These are phyloP conservation scores for Magnaporthiopsis rhizophila DNA, from an alignment of 2,329 filamentous ascomycete genomes.

Conservation along the genomic window DNA sequence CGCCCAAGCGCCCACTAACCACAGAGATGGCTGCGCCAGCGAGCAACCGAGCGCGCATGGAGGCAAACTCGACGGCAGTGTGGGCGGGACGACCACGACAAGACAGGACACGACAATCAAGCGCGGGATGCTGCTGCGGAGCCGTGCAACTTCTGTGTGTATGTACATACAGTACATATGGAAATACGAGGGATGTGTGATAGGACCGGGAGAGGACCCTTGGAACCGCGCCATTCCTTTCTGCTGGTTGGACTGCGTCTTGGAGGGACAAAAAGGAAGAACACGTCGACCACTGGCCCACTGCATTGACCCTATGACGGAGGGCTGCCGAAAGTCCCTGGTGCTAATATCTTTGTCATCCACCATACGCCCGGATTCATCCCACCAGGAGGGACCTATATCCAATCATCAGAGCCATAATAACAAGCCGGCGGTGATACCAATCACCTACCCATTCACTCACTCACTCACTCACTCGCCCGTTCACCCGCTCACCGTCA, in stretches of 20 bases:
- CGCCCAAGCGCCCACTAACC: not conserved
- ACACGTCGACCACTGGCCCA: not conserved
- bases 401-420: not conserved
- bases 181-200: not conserved
- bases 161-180: too few relatives aligned
- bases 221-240: not conserved
- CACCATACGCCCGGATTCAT: not conserved
- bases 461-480: too few relatives aligned
- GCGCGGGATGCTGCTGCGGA: not conserved
- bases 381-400: not conserved
- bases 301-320: not conserved
- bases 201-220: not conserved
- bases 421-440: not conserved
- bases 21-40: not conserved
- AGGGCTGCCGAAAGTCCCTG: not conserved
- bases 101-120: not conserved
- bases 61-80: not conserved
- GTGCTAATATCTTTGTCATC: not conserved
- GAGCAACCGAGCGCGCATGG: not conserved
- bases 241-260: not conserved
- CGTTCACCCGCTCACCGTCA: not conserved
- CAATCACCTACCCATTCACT: not conserved
- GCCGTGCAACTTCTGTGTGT: not conserved
- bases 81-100: not conserved
- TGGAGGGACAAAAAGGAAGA: too few relatives aligned